A percentile compares a stretch with the other conserved stretches of the same genome.
These are phyloP conservation scores for Onygena corvina DNA, from an alignment of 2,329 filamentous ascomycete species.

Conservation along the genomic window DNA sequence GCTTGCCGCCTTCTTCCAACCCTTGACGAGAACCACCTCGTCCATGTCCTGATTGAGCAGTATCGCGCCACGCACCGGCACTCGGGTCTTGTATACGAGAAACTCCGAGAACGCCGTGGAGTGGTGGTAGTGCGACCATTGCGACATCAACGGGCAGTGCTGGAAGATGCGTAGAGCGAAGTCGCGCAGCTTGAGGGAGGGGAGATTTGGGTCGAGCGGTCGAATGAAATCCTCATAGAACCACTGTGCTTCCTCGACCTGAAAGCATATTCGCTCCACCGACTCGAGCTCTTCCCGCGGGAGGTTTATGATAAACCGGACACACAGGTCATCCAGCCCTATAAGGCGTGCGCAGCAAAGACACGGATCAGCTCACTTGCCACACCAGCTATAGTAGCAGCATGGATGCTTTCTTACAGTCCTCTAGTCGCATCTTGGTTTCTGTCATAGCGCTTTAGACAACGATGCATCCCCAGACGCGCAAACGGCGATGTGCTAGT, in stretches of 20 bases:
- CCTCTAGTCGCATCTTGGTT: constrained; percentile 74
- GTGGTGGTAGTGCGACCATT: constrained; percentile 66
- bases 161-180: constrained; percentile 89
- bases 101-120: constrained; percentile 82
- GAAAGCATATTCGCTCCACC: constrained; percentile 91
- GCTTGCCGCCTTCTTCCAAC: constrained; percentile 91
- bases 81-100: constrained; percentile 81
- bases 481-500: not conserved
- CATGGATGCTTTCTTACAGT: constrained; percentile 47
- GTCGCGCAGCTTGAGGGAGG: constrained; percentile 68
- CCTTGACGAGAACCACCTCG: constrained; percentile 81
- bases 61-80: constrained; percentile 89
- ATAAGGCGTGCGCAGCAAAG: constrained; percentile 11
- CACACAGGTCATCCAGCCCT: constrained; percentile 96
- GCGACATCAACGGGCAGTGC: constrained; percentile 78
- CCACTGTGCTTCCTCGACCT: constrained; percentile 99
- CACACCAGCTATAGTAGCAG: not conserved
- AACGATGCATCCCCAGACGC: constrained; percentile 48
- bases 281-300: constrained; percentile 81
- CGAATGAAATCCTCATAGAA: constrained; percentile 99
- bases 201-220: constrained; percentile 70
- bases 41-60: constrained; percentile 92
- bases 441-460: constrained; percentile 55
- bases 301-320: constrained; percentile 95
- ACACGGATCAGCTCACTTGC: constrained; percentile 9